These are phyloP conservation scores for Alternaria novae-zelandiae DNA, from an alignment of 2,329 filamentous ascomycete genomes.

Conservation along the genomic window DNA sequence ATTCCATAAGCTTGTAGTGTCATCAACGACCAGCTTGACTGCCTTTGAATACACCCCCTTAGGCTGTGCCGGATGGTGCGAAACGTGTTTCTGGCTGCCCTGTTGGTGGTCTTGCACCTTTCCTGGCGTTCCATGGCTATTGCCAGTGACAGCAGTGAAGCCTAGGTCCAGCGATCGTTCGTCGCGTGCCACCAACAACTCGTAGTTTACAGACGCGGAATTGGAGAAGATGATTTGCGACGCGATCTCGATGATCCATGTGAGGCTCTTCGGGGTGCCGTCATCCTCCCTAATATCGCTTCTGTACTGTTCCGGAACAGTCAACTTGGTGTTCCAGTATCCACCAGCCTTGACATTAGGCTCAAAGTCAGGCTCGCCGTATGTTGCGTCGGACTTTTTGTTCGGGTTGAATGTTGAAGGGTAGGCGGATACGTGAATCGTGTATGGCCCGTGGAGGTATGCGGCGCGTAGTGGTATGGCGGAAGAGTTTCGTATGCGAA, in stretches of 20 bases:
- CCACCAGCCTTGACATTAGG: conserved; percentile 95
- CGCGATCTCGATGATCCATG: conserved; percentile 89
- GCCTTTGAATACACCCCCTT: conserved; percentile 87
- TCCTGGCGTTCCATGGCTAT: conserved; percentile 60
- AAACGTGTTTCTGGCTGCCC: conserved; percentile 59
- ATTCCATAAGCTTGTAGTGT: conserved; percentile 90
- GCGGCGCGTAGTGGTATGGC: conserved; percentile 90
- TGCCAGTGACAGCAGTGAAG: conserved; percentile 62
- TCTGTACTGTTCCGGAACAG: conserved; percentile 79
- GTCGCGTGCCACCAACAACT: conserved; percentile 84
- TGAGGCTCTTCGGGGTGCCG: conserved; percentile 62
- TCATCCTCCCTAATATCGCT: conserved; percentile 35
- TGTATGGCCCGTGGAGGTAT: conserved; percentile 96
- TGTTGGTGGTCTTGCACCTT: conserved; percentile 79
- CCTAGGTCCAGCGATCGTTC: conserved; percentile 78
- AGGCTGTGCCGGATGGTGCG: conserved; percentile 65
- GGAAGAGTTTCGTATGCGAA: conserved; percentile 91
- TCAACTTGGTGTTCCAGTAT: conserved; percentile 79
- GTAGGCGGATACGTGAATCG: conserved; percentile 84
- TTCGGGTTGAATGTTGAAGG: conserved; percentile 85
- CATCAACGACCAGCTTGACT: conserved; percentile 78
- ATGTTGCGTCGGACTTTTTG: conserved; percentile 71
- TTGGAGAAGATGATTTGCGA: conserved; percentile 95
- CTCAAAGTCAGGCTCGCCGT: conserved; percentile 89
- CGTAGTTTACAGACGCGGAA: conserved; percentile 85